Base-by-base conservation (phyloP, 805 yeast species). In the Candida ortonii region DNA sequence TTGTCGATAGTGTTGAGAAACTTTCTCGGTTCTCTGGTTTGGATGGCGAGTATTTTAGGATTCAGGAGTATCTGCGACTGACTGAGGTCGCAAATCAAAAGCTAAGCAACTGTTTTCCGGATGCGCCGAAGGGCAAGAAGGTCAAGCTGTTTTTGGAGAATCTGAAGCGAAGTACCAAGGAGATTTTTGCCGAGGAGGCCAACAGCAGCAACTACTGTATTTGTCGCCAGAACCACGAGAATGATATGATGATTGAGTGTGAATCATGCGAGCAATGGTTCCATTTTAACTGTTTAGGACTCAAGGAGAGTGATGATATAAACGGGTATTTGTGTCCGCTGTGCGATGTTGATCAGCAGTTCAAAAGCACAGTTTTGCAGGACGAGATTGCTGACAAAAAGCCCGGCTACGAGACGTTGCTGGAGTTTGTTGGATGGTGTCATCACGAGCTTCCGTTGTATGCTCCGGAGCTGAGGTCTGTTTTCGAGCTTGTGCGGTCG, bases 191-290 rank as follows among this genome's bases (percentile, higher is more conserved):
- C 5, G 54, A 52, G 13, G 31, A 30, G 16, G 28, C 19, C 3
- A 46, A 43, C 3, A 40, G 44, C 26, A n/a, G 37, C 7, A 46
- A 38, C 15, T 80, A 75, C 50, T 82, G 89, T 50, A 60, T 78
- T 36, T 82, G 90, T 54, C 67, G 87, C 28, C 72, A 70, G 30
- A 57, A 57, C 16, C 55, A 50, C 34, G 89, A 80, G 46, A 56
- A 69, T 46, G 71, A 84, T 6, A 68, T 73, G 0, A 80, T 80
- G 84, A 73, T 80, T 28, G 82, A 75, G 39, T 82, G 89, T 59
- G 88, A 80, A 43, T 58, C 55, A 12, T 83, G 90, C 54, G 65
- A 70, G 34, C 86, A 80, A 47, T 80, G 88, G 88, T 82, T 74
- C 49, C 89, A 82, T 51, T 68, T 71, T 28, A 58, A 57, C 11